Evolutionary conservation across 2,329 filamentous ascomycete genomes (phyloP).

Genomic region (Aspergillus quadricinctus): DNA sequence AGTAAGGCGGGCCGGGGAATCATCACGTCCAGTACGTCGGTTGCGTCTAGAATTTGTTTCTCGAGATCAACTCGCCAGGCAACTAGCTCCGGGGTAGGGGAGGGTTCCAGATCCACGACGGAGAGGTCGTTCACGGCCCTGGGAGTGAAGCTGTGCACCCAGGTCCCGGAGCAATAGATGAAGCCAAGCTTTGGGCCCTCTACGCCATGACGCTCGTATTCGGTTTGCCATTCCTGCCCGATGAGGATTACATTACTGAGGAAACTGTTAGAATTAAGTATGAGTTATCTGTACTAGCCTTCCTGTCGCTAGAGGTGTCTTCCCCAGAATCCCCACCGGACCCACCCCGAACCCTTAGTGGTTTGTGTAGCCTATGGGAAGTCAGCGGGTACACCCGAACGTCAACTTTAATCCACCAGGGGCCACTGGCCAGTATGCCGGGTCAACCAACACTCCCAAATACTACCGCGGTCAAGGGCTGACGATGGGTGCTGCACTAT

Average conservation of each 20-base stretch:
- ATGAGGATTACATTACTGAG: slow-evolving; percentile 18
- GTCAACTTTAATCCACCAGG: no score
- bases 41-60: neutral
- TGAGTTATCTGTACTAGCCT: no score
- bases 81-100: neutral
- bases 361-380: no score
- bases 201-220: slow-evolving; percentile 8
- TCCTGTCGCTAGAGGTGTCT: no score
- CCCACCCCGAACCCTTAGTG: no score
- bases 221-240: neutral
- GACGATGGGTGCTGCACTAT: no score
- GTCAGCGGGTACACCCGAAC: no score
- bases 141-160: slow-evolving; percentile 33
- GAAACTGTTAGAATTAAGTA: slow-evolving; percentile 15
- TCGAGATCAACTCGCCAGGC: neutral
- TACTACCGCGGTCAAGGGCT: no score
- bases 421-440: no score
- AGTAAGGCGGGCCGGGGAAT: slow-evolving; percentile 14
- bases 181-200: slow-evolving; percentile 34
- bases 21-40: neutral
- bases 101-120: neutral
- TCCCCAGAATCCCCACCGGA: no score
- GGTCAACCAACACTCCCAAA: no score
- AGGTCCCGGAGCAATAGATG: slow-evolving; percentile 35
- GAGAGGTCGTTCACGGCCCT: slow-evolving; percentile 22